Evolutionary conservation across 345 rosid genomes (phyloP).

Genomic region (Melaleuca alternifolia): DNA sequence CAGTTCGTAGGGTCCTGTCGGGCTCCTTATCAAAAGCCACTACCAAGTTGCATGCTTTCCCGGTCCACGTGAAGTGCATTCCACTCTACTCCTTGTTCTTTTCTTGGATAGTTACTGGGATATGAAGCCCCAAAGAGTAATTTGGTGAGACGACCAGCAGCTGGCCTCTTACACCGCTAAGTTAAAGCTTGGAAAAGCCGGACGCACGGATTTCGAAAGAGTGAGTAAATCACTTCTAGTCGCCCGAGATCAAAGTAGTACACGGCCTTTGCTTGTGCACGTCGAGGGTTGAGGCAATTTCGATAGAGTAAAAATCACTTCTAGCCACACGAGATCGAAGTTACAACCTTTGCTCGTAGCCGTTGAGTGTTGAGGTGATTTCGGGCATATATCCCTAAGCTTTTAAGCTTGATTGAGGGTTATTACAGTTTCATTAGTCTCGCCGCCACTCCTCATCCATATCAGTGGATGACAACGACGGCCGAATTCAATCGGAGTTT

Average conservation of each 20-base stretch:
- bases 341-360: too few relatives aligned
- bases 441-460: not conserved
- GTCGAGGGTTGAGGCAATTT: too few relatives aligned
- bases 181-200: not conserved
- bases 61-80: constrained; percentile 5
- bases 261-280: too few relatives aligned
- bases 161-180: not conserved
- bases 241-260: not conserved
- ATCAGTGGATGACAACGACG: not conserved
- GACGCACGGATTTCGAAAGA: not conserved
- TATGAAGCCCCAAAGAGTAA: not conserved
- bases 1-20: not conserved
- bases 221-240: not conserved
- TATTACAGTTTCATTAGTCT: not conserved
- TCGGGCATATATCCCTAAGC: not conserved
- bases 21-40: not conserved
- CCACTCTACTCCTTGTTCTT: constrained; percentile 6
- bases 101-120: not conserved
- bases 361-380: too few relatives aligned
- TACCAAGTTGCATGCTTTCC: not conserved
- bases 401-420: not conserved
- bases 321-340: too few relatives aligned
- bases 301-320: too few relatives aligned
- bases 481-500: not conserved
- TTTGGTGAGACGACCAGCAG: not conserved